Base-by-base conservation (phyloP, 2,329 filamentous ascomycete species). In the Penicillium sumatraense region DNA sequence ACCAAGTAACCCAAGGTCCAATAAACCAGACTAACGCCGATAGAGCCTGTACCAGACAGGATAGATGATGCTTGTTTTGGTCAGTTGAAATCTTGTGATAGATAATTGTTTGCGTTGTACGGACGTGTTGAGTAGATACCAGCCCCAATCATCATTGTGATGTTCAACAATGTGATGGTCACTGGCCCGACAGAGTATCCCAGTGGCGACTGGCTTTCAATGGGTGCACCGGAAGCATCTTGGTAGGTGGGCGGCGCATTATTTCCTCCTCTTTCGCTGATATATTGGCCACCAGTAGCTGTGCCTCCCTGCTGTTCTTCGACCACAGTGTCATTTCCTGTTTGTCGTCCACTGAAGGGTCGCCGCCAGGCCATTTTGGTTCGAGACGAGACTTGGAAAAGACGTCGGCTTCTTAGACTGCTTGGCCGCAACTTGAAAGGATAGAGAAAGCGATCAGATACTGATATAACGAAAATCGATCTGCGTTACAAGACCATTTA, bases 1-100 rank as follows among this genome's bases (percentile, higher is more conserved):
- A 86, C 83, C 36, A 88, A 41, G 55, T 83, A 83, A 2, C 86
- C 86, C 10, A 89, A 76, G 2, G 81, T 69, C 86, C 86, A 89
- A 71, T 83, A 88, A 13, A 89, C 78, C 47, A 89, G 70, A 42
- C 80, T 78, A 2, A 88, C 68, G 1, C 86, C 86, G 13, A 88
- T 75, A 0, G 85, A 88, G 1, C 86, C 86, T 0, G 84, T 83
- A 2, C 80, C 80, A 0, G 63, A 74, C 2, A 89, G 73, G 20
- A 89, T 83, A 0, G 78, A 78, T 0, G 81, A 81, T n/a, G 85
- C 83, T 86, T 54, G 16, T 35, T 10, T 16, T 14, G 29, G 18
- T 54, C 18, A 54, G 46, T 20, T 6, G 5, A 6, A 1, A 23
- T 36, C 16, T 36, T 16, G 11, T 7, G 10, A 38, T 36, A 2